Evolutionary conservation across 352 stramenopile genomes (phyloP).

Genomic region (Pythium vanterpoolii): DNA sequence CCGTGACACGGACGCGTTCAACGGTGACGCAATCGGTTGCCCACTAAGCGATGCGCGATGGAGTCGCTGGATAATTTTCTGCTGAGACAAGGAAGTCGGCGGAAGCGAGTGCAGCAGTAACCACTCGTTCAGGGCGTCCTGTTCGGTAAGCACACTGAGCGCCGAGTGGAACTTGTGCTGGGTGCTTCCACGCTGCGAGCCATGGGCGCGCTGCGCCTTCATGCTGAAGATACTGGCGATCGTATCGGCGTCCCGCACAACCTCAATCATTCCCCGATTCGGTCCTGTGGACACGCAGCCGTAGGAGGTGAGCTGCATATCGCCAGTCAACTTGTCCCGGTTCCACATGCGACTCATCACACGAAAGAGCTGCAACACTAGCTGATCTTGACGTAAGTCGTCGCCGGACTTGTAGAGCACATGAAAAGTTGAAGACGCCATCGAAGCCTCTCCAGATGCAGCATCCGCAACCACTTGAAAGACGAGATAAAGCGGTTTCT

Average conservation of each 20-base stretch:
- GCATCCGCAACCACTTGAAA: slow-evolving; percentile 32
- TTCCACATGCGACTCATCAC: slow-evolving; percentile 66
- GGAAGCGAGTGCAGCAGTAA: slow-evolving; percentile 19
- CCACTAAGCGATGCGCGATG: slow-evolving; percentile 14
- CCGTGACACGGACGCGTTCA: not conserved
- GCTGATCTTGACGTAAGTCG: slow-evolving; percentile 78
- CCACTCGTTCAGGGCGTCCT: slow-evolving; percentile 25
- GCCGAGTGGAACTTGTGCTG: slow-evolving; percentile 31
- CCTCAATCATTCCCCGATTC: slow-evolving; percentile 51
- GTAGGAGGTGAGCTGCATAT: slow-evolving; percentile 51
- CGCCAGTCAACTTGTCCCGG: slow-evolving; percentile 24
- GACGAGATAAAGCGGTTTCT: slow-evolving; percentile 24
- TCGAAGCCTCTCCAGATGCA: slow-evolving; percentile 15
- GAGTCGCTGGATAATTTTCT: slow-evolving; percentile 19
- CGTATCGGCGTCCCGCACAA: slow-evolving; percentile 53
- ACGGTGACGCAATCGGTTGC: not conserved
- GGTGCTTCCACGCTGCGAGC: slow-evolving; percentile 20
- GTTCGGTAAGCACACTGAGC: slow-evolving; percentile 25
- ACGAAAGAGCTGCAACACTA: slow-evolving; percentile 61
- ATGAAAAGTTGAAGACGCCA: slow-evolving; percentile 20
- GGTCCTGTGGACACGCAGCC: slow-evolving; percentile 44
- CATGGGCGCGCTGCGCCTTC: slow-evolving; percentile 14
- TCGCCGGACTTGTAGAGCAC: slow-evolving; percentile 77
- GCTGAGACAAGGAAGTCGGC: not conserved
- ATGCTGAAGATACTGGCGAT: slow-evolving; percentile 39